Conservation (phyloP, 441 rosid genomes). For the Dalechampia spathulata region DNA sequence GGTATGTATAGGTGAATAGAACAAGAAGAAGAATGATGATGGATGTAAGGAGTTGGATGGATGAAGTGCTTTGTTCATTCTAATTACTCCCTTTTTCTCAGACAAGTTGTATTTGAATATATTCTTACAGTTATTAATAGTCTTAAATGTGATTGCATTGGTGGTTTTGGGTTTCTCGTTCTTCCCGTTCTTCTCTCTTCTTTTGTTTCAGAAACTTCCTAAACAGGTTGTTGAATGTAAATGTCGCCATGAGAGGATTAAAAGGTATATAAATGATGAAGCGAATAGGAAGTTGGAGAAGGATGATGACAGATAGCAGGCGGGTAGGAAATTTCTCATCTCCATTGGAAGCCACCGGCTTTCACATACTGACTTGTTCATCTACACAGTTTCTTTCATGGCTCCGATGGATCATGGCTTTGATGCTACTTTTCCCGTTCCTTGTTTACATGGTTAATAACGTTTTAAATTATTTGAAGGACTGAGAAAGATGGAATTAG, state of each 20-base stretch:
- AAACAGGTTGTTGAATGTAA: conserved; percentile 14
- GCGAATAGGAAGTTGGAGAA: conserved; percentile 8
- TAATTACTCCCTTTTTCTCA: too few relatives aligned
- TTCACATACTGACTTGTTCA: conserved; percentile 18
- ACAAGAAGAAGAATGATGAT: conserved; percentile 10
- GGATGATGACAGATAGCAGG: background rate
- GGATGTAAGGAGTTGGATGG: conserved; percentile 24
- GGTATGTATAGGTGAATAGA: conserved; percentile 3
- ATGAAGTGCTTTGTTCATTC: conserved; percentile 10
- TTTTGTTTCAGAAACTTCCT: conserved; percentile 1
- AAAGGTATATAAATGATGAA: conserved; percentile 8
- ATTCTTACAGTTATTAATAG: too few relatives aligned
- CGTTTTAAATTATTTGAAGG: background rate
- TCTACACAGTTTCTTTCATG: conserved; percentile 9
- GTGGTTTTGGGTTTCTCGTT: too few relatives aligned
- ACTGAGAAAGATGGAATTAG: conserved; percentile 39
- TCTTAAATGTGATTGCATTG: too few relatives aligned
- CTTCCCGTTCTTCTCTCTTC: background rate
- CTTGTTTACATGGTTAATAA: background rate
- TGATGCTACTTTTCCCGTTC: background rate
- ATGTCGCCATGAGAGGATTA: too few relatives aligned
- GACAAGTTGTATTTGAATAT: too few relatives aligned
- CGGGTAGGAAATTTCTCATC: conserved; percentile 30
- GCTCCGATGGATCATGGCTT: background rate
- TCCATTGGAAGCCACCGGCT: too few relatives aligned